A percentile compares a stretch with the other conserved stretches of the same genome.
Evolutionary conservation across 176 grass and related monocot genomes (phyloP).

Genomic region (Eragrostis nindensis): DNA sequence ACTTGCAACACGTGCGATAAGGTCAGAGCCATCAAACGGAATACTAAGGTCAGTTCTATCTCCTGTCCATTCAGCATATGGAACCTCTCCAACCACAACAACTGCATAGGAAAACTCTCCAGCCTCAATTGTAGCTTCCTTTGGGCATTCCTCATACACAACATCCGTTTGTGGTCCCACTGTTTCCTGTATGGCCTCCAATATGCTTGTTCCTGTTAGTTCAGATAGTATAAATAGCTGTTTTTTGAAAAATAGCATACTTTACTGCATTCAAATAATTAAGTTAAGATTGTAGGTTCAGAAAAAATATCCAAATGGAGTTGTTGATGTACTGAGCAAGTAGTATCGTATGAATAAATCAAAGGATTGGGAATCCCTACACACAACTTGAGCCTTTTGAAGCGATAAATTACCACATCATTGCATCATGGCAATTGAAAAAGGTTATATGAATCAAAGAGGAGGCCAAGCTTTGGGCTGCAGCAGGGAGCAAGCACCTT

Average conservation of each 20-base stretch:
- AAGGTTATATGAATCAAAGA: no score
- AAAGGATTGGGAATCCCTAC: not conserved
- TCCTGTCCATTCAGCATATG: constrained; percentile 70
- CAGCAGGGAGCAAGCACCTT: no score
- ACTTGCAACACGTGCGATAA: constrained; percentile 52
- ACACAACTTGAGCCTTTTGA: constrained; percentile 10
- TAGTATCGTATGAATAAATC: not conserved
- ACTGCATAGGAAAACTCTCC: constrained; percentile 66
- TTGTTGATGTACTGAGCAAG: not conserved
- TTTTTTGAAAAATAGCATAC: not conserved
- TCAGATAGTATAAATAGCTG: constrained; percentile 23
- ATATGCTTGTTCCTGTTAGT: constrained; percentile 73
- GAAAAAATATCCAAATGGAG: constrained; percentile 9
- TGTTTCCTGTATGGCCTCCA: constrained; percentile 70
- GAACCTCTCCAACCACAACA: constrained; percentile 77
- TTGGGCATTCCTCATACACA: constrained; percentile 58
- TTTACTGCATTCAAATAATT: constrained; percentile 17
- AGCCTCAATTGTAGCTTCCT: constrained; percentile 53
- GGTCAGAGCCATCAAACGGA: constrained; percentile 56
- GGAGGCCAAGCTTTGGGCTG: no score
- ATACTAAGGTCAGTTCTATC: constrained; percentile 79
- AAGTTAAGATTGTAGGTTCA: not conserved
- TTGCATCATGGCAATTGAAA: constrained; percentile 5
- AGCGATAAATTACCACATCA: not conserved
- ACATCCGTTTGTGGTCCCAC: constrained; percentile 70